These are phyloP conservation scores for Teratosphaeria zuluensis DNA, from an alignment of 2,329 filamentous ascomycete genomes.

Conservation along the genomic window DNA sequence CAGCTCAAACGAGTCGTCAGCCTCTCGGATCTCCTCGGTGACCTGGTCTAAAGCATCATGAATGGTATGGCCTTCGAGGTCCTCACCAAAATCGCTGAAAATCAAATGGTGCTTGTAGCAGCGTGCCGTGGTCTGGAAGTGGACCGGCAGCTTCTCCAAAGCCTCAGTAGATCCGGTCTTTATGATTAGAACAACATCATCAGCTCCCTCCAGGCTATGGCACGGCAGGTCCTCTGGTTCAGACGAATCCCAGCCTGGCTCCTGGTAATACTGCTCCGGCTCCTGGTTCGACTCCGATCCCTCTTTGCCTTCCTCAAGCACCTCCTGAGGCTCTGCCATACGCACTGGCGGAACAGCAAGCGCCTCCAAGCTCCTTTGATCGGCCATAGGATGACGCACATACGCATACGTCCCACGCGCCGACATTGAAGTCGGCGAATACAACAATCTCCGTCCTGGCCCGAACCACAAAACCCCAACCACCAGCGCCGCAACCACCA, in stretches of 20 bases:
- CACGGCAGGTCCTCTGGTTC: not conserved
- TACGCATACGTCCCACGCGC: not conserved
- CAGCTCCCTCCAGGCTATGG: not conserved
- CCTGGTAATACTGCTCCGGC: not conserved
- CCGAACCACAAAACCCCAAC: not conserved
- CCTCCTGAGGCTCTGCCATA: not conserved
- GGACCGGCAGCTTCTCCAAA: conserved; percentile 43
- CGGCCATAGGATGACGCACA: not conserved
- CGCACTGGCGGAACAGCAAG: not conserved
- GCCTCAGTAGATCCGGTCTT: conserved; percentile 48
- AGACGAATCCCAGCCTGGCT: not conserved
- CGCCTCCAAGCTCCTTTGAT: not conserved
- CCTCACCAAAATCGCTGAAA: conserved; percentile 48
- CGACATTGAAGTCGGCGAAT: not conserved
- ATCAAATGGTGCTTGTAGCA: conserved; percentile 48
- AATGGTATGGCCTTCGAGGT: conserved; percentile 34
- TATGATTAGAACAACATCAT: not conserved
- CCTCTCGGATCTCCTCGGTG: conserved; percentile 13
- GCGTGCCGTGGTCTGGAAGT: conserved; percentile 44
- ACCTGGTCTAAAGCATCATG: conserved; percentile 25
- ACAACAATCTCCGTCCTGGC: not conserved
- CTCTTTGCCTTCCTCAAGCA: not conserved
- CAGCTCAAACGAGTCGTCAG: conserved; percentile 22
- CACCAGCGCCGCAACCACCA: not conserved
- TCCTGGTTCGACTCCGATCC: not conserved